Evolutionary conservation across 495 filamentous ascomycete genomes (phyloP), one percentile per base, ranked within the genome.

Genomic region (Aspergillus coremiiformis): DNA sequence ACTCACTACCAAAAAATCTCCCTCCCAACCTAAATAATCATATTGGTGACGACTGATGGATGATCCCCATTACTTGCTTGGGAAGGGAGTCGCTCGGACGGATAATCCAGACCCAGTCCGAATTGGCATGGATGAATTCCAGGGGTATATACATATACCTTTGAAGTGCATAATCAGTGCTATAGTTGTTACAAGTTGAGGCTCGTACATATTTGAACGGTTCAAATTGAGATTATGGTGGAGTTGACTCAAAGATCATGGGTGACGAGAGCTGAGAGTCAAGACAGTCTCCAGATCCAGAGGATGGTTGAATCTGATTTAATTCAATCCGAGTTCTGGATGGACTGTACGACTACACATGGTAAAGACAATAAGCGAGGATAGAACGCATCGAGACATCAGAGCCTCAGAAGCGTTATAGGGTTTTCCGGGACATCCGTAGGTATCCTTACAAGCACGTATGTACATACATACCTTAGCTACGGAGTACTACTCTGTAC

Each of bases 11-110:
- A 12, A 43, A 30, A 20, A 24, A 24, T 17, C 19, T 30, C 52
- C 17, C 17, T 30, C 23, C 14, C 19, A 26, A 24, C 53, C 53
- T 30, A 56, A 39, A 39, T 39, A 45, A 39, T 45, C 43, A 49
- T 51, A 57, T 54, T 51, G 44, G 44, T 57, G 54, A 55, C 48
- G 53, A 53, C 50, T n/a, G 47, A 54, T 54, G 55, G 59, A 58
- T 56, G 59, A 61, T 61, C 59, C 54, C 54, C 52, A 37, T 30
- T 44, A 46, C 44, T 50, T 14, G 17, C 37, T 47, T 54, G 37
- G 53, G 49, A 51, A 52, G 50, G 24, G 35, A 54, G 37, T 47
- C 30, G 29, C 45, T 21, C 17, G 17, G 44, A 47, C 39, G 39
- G 41, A 44, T 37, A 32, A 51, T 51, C 44, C 39, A 21, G 7